Evolutionary conservation across 176 grass and related monocot genomes (phyloP).

Genomic region (Zea luxurians): DNA sequence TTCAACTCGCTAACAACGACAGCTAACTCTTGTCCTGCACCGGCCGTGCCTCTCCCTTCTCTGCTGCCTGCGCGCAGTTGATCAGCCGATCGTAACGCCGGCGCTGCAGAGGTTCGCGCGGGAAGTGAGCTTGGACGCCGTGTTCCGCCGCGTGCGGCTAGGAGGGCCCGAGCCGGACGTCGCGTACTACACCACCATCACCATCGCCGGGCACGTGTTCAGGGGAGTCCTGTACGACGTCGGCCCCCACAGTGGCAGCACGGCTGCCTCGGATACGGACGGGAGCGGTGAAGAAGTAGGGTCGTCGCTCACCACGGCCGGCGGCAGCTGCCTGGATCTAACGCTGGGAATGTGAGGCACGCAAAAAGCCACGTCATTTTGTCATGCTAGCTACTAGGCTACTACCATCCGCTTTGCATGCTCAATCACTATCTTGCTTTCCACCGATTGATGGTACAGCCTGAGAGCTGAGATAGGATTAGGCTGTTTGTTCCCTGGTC

Average conservation of each 20-base stretch:
- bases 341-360: constrained; percentile 6
- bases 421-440: background rate
- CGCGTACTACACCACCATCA: constrained; percentile 16
- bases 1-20: background rate
- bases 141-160: constrained; percentile 9
- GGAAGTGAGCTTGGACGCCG: background rate
- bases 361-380: background rate
- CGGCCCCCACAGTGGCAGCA: background rate
- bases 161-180: background rate
- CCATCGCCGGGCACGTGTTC: constrained; percentile 23
- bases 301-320: constrained; percentile 2
- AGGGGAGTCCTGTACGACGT: background rate
- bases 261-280: background rate
- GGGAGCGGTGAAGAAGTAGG: background rate
- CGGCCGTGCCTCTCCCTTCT: background rate
- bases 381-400: background rate
- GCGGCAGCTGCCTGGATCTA: background rate
- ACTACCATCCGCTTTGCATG: background rate
- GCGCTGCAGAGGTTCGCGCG: background rate
- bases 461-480: no score
- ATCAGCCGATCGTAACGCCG: background rate
- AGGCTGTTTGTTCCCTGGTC: background rate
- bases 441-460: background rate
- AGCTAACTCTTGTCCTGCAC: background rate
- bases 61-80: background rate